phyloP scores from a whole-genome alignment of 2,329 filamentous ascomycete species.

The Pseudogymnoascus sp. region DNA sequence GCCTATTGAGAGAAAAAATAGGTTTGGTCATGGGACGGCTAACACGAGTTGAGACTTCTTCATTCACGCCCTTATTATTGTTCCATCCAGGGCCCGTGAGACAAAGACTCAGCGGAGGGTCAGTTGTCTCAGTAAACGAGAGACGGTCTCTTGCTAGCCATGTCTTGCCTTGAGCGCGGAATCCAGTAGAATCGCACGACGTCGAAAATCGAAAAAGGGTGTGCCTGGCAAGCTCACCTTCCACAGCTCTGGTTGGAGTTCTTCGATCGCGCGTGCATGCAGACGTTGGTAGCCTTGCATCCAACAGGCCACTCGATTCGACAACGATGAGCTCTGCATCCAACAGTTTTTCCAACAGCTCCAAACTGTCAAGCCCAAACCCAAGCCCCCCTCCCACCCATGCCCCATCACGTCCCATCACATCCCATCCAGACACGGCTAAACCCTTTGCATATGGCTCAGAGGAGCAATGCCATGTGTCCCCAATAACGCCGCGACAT shows the following conservation, averaged over 20 bases:
- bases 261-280: background rate
- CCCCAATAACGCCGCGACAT: background rate
- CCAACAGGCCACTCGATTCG: background rate
- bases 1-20: background rate
- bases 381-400: background rate
- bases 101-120: constrained; percentile 1
- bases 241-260: background rate
- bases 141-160: background rate
- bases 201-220: background rate
- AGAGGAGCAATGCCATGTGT: background rate
- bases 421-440: background rate
- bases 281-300: constrained; percentile 2
- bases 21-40: background rate
- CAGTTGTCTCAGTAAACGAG: background rate
- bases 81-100: background rate
- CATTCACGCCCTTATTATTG: background rate
- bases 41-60: background rate
- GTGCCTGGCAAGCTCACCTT: background rate
- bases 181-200: background rate
- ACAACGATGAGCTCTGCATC: background rate
- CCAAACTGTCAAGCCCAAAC: background rate
- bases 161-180: background rate
- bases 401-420: background rate
- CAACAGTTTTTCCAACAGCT: background rate
- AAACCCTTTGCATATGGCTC: background rate